Conservation (phyloP, 140 eudicot species). For the Stevia rebaudiana region DNA sequence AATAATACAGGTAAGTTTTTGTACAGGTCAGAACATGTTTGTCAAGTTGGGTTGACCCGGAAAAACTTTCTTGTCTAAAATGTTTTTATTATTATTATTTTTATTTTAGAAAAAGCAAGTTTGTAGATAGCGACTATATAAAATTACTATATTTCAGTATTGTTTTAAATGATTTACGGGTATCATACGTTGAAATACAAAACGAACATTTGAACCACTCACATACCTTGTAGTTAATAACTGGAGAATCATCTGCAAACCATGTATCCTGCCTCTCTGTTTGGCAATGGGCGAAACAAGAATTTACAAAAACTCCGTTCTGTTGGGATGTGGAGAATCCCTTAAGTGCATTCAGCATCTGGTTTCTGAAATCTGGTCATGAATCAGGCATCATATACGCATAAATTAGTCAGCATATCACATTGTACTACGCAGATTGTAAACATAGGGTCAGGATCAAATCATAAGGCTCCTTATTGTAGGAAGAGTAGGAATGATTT, state of each 20-base stretch:
- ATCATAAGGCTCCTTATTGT: too few relatives aligned
- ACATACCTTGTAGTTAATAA: slow-evolving; percentile 59
- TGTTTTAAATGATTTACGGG: background rate
- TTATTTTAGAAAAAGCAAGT: background rate
- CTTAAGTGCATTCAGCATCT: slow-evolving; percentile 62
- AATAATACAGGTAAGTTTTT: background rate
- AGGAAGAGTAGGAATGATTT: too few relatives aligned
- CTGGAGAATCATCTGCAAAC: slow-evolving; percentile 82
- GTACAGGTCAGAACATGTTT: background rate
- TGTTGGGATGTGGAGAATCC: slow-evolving; percentile 49
- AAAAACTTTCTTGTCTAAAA: background rate
- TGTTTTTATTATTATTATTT: background rate
- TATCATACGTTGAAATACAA: background rate
- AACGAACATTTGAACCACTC: background rate
- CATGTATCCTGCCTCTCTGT: slow-evolving; percentile 91
- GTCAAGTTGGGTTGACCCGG: background rate
- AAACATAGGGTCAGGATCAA: too few relatives aligned
- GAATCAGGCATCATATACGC: background rate
- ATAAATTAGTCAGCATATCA: background rate
- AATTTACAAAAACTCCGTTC: slow-evolving; percentile 64
- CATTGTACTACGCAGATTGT: background rate
- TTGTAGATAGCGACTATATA: background rate
- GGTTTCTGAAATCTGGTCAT: slow-evolving; percentile 63
- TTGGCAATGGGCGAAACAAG: slow-evolving; percentile 92
- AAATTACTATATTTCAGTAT: too few relatives aligned